Evolutionary conservation across 306 rosid genomes (phyloP).

Genomic region (Cicer yamashitae): DNA sequence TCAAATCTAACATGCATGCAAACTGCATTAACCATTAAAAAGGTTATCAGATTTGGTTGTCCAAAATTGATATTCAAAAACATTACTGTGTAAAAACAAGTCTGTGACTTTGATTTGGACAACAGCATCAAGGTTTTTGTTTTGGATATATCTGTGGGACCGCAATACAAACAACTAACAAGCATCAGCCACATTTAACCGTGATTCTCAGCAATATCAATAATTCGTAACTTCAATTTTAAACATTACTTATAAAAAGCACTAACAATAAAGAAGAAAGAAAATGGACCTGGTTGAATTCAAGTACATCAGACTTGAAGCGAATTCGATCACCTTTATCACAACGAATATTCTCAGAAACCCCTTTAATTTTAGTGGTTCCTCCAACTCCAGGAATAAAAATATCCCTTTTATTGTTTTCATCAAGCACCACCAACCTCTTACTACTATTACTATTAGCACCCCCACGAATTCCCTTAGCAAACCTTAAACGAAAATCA

Average conservation of each 20-base stretch:
- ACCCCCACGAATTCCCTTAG: conserved; percentile 60
- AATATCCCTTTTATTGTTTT: conserved; percentile 69
- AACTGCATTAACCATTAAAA: neutral
- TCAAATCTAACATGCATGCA: neutral
- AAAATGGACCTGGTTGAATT: conserved; percentile 75
- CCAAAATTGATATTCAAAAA: neutral
- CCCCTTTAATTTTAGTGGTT: conserved; percentile 56
- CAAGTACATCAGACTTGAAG: conserved; percentile 88
- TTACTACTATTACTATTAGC: conserved; percentile 21
- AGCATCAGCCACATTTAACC: neutral
- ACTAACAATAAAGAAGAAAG: neutral
- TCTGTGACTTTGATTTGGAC: neutral
- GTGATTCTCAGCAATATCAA: neutral
- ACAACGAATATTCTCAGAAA: conserved; percentile 80
- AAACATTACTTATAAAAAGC: neutral
- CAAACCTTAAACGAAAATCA: conserved; percentile 83
- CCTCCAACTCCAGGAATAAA: conserved; percentile 76
- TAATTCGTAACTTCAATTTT: neutral
- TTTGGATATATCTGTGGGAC: neutral
- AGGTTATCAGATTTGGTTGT: neutral
- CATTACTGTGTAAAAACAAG: neutral
- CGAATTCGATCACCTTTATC: conserved; percentile 97
- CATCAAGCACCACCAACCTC: conserved; percentile 80
- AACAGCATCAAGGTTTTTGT: neutral
- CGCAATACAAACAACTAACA: neutral